Conservation (phyloP, 441 rosid genomes). For the Populus hybrid region DNA sequence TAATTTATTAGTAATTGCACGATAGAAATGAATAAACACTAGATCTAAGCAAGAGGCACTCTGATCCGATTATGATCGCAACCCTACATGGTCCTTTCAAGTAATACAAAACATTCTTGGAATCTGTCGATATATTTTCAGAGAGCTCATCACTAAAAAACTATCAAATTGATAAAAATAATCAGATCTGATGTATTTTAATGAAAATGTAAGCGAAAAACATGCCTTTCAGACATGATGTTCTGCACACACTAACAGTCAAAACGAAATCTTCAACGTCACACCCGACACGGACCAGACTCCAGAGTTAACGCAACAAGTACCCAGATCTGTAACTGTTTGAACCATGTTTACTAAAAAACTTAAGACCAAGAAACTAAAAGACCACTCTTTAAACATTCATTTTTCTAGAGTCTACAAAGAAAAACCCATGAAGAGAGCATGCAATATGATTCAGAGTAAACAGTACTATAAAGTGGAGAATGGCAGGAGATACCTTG, state of each 20-base stretch:
- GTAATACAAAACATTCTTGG: no score
- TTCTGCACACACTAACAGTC: background rate
- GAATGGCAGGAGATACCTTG: slow-evolving; percentile 11
- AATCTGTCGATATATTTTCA: background rate
- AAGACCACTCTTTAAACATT: background rate
- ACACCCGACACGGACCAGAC: background rate
- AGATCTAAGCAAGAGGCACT: slow-evolving; percentile 1
- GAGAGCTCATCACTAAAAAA: background rate
- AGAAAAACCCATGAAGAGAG: background rate
- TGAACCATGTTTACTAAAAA: background rate
- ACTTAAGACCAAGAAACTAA: background rate
- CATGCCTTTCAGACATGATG: background rate
- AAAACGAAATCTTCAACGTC: background rate
- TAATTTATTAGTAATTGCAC: background rate
- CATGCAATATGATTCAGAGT: background rate
- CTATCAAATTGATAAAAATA: background rate
- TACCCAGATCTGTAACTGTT: slow-evolving; percentile 29
- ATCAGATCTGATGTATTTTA: slow-evolving; percentile 24
- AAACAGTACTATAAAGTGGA: background rate
- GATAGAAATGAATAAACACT: background rate
- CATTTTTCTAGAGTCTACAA: background rate
- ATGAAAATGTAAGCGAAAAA: background rate
- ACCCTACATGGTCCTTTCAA: background rate
- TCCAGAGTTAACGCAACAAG: background rate
- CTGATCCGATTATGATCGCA: background rate